Evolutionary conservation across 176 grass and related monocot genomes (phyloP).

Genomic region (Oryza longistaminata): DNA sequence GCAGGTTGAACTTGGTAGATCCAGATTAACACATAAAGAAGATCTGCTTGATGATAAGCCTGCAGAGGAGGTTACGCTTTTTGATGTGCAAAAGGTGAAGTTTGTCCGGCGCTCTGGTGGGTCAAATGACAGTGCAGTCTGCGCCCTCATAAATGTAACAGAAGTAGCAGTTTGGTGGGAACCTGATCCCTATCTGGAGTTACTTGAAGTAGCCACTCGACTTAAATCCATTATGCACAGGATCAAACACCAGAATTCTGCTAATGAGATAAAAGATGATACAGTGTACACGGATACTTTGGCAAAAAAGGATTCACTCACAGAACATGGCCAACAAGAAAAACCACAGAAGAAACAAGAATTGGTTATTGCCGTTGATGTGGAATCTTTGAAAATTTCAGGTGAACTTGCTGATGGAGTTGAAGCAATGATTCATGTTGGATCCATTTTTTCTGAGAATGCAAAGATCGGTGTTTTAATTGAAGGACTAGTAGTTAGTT

Average conservation of each 20-base stretch:
- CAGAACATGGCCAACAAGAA: slow-evolving; percentile 54
- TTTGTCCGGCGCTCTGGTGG: slow-evolving; percentile 85
- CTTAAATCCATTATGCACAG: slow-evolving; percentile 75
- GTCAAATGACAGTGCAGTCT: slow-evolving; percentile 61
- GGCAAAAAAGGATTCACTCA: slow-evolving; percentile 45
- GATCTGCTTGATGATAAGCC: slow-evolving; percentile 58
- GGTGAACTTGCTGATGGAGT: slow-evolving; percentile 93
- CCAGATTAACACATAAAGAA: slow-evolving; percentile 64
- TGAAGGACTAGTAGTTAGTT: slow-evolving; percentile 68
- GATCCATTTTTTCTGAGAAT: slow-evolving; percentile 98
- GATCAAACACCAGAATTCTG: slow-evolving; percentile 60
- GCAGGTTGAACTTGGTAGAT: slow-evolving; percentile 82
- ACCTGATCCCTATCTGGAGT: slow-evolving; percentile 83
- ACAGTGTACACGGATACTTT: slow-evolving; percentile 42
- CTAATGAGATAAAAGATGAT: slow-evolving; percentile 71
- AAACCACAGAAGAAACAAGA: slow-evolving; percentile 72
- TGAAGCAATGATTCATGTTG: slow-evolving; percentile 73
- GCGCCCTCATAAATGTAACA: slow-evolving; percentile 85
- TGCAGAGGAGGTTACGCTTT: slow-evolving; percentile 52
- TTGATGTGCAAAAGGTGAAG: slow-evolving; percentile 83
- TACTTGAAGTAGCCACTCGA: slow-evolving; percentile 67
- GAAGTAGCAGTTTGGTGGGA: slow-evolving; percentile 72
- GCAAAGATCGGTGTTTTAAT: slow-evolving; percentile 91
- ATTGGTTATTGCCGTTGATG: slow-evolving; percentile 86
- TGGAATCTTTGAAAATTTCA: slow-evolving; percentile 85